Evolutionary conservation across 306 rosid species (phyloP), one percentile per base, ranked within the genome.

Genomic region (Potentilla sterilis): DNA sequence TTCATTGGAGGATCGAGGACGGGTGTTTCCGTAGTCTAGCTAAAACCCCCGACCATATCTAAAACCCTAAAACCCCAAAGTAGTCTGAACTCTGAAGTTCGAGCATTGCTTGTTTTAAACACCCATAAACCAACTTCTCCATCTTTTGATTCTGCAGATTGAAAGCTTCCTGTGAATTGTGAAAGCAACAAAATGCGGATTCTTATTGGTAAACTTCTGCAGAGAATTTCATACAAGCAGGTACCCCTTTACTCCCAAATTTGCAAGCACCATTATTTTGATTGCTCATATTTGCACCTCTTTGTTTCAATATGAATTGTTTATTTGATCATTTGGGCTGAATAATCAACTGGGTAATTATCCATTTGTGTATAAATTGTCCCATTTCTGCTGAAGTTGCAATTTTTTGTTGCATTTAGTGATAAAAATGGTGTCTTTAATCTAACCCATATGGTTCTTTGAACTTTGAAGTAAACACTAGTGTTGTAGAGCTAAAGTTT

Each of bases 181-280:
- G 51, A 4, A 61, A 51, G 19, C 7, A 58, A 15, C 74, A 67
- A 84, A 84, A 93, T 93, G 96, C 86, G 78, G 84, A 34, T 83
- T 70, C 67, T 80, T 54, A 37, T 82, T 7, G 87, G 88, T 80
- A 87, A 82, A 76, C 75, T 93, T 22, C 70, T 72, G 28, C 88
- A 67, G 38, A 61, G 85, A 59, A 28, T 75, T 70, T 74, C 92
- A 64, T 69, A 42, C 75, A 83, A 74, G 74, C 87, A 86, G 58
- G 97, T 93, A 81, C 16, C 10, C 28, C n/a, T 54, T 9, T 2
- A 8, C 32, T 47, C 51, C 14, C 18, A 47, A 5, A 47, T 4
- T 14, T 47, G 18, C 19, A 47, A 47, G 18, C 16, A 47, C 18
- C 51, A 4, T 47, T 47, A 54, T 19, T 54, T 54, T 54, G 28